These are phyloP conservation scores for Erodium maritimum DNA, from an alignment of 345 rosid genomes.

Conservation along the genomic window DNA sequence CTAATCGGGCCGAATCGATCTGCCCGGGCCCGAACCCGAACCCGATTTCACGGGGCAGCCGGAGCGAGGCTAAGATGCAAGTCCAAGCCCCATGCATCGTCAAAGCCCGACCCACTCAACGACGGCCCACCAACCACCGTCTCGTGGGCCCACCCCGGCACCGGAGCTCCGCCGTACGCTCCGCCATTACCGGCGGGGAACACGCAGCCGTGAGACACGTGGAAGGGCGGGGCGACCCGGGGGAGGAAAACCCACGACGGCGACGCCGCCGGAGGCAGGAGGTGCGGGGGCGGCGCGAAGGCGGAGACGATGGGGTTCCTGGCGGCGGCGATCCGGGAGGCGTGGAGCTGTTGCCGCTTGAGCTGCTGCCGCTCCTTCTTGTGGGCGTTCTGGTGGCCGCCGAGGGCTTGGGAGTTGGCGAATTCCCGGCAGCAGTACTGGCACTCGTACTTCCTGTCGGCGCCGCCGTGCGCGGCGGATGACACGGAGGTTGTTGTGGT, in stretches of 20 bases:
- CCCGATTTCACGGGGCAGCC: slow-evolving; percentile 44
- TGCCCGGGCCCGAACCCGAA: not conserved
- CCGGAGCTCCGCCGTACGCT: slow-evolving; percentile 22
- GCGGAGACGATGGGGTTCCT: slow-evolving; percentile 29
- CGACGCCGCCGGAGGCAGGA: slow-evolving; percentile 26
- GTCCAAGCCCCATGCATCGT: slow-evolving; percentile 65
- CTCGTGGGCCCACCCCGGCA: slow-evolving; percentile 18
- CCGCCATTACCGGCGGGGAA: slow-evolving; percentile 18
- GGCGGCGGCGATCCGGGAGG: slow-evolving; percentile 20
- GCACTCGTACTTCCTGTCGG: slow-evolving; percentile 64
- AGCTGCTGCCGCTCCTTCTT: slow-evolving; percentile 83
- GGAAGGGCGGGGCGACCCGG: slow-evolving; percentile 17
- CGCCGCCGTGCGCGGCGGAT: no score
- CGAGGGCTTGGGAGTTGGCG: slow-evolving; percentile 88
- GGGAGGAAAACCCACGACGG: slow-evolving; percentile 30
- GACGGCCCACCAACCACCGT: slow-evolving; percentile 34
- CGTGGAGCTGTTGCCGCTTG: slow-evolving; percentile 68
- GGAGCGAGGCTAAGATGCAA: slow-evolving; percentile 95
- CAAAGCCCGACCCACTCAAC: slow-evolving; percentile 61
- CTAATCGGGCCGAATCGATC: no score
- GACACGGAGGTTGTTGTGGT: slow-evolving; percentile 3
- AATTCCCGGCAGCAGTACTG: slow-evolving; percentile 89
- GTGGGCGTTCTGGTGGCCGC: slow-evolving; percentile 98
- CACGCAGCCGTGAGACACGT: slow-evolving; percentile 53
- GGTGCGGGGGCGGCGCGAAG: slow-evolving; percentile 42